A percentile compares a stretch with the other conserved stretches of the same genome.
phyloP scores from a whole-genome alignment of 257 asterid genomes.

The Hygrophila difformis region DNA sequence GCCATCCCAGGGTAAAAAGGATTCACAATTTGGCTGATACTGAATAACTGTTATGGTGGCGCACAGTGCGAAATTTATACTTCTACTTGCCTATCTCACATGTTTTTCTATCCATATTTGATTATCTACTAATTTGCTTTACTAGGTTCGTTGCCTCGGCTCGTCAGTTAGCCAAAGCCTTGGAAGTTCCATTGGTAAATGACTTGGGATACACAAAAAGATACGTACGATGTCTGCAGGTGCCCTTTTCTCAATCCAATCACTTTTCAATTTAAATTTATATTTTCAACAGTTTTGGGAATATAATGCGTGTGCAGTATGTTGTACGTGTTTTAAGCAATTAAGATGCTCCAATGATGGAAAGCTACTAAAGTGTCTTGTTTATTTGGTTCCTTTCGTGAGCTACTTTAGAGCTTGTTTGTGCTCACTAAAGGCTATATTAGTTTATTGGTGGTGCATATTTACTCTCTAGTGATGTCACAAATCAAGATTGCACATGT shows the following conservation, averaged over 20 bases:
- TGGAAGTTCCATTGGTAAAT: constrained; percentile 94
- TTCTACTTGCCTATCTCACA: background rate
- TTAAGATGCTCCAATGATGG: background rate
- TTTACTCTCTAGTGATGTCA: background rate
- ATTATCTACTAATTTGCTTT: constrained; percentile 11
- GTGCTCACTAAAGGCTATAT: background rate
- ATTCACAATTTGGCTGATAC: no score
- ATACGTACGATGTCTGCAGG: constrained; percentile 97
- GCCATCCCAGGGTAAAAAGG: no score
- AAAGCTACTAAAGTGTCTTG: constrained; percentile 6
- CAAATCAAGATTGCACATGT: background rate
- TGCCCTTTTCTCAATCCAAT: constrained; percentile 14
- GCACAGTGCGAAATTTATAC: no score
- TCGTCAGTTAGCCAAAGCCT: constrained; percentile 92
- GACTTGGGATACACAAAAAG: constrained; percentile 96
- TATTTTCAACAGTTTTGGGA: no score
- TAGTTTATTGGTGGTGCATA: constrained; percentile 4
- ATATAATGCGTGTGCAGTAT: no score
- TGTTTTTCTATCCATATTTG: background rate
- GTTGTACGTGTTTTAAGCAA: constrained; percentile 5
- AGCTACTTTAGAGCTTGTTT: background rate
- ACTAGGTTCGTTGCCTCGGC: constrained; percentile 97
- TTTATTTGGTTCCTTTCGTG: background rate
- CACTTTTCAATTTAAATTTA: background rate
- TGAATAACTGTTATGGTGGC: no score